phyloP scores from a whole-genome alignment of 2,329 filamentous ascomycete genomes.

The Colletotrichum tamarilloi region DNA sequence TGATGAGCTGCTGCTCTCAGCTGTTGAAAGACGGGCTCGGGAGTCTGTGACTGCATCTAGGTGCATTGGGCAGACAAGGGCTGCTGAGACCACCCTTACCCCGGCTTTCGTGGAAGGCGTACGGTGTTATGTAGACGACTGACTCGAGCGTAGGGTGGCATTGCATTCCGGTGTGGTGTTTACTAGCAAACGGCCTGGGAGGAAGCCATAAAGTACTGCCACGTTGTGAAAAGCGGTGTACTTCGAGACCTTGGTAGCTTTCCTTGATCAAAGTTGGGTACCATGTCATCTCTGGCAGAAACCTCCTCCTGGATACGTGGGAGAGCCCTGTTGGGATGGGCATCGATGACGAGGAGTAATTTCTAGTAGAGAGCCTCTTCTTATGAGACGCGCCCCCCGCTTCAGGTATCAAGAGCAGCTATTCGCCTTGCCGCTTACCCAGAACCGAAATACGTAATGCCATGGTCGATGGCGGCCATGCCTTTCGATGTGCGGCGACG shows the following conservation, averaged over 20 bases:
- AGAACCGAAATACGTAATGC: background rate
- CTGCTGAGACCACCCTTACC: background rate
- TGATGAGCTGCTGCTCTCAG: background rate
- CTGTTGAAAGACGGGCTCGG: background rate
- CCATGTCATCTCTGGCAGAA: background rate
- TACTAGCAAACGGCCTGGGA: background rate
- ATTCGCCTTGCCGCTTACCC: background rate
- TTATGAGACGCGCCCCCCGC: background rate
- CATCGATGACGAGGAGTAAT: background rate
- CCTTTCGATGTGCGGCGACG: background rate
- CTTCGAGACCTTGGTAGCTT: background rate
- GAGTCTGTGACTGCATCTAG: background rate
- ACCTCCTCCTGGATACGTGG: background rate
- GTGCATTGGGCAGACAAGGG: background rate
- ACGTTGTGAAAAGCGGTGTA: background rate
- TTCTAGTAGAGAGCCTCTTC: background rate
- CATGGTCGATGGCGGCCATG: background rate
- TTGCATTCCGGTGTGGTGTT: background rate
- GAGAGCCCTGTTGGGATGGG: background rate
- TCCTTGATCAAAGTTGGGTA: background rate
- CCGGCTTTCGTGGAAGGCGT: background rate
- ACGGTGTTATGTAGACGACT: background rate
- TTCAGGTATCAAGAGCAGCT: background rate
- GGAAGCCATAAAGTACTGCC: background rate
- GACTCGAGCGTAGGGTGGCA: constrained; percentile 7